phyloP scores from a whole-genome alignment of 2,329 filamentous ascomycete species.

The Alternaria burnsii region DNA sequence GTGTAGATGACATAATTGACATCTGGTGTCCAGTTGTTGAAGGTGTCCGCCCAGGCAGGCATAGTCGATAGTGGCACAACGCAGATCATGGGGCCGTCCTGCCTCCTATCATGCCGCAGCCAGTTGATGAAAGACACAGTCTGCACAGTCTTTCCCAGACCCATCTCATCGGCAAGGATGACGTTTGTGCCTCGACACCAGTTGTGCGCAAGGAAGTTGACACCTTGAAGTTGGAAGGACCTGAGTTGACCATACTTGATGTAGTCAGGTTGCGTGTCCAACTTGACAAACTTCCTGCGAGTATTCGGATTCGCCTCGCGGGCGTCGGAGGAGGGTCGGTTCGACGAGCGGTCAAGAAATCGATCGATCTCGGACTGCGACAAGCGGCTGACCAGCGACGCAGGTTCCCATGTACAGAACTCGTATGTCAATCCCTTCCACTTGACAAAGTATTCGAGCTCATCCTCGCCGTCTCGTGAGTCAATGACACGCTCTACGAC shows the following conservation, averaged over 20 bases:
- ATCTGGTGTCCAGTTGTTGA: constrained; percentile 95
- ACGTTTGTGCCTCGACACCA: constrained; percentile 96
- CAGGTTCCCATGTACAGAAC: constrained; percentile 91
- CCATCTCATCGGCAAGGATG: constrained; percentile 98
- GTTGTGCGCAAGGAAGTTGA: constrained; percentile 96
- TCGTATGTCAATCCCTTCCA: constrained; percentile 97
- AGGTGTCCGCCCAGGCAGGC: constrained; percentile 97
- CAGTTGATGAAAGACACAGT: constrained; percentile 97
- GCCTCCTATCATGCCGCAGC: constrained; percentile 86
- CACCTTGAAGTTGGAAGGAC: constrained; percentile 89
- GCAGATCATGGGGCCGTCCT: constrained; percentile 95
- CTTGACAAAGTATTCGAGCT: constrained; percentile 90
- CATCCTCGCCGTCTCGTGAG: constrained; percentile 78
- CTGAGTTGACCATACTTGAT: constrained; percentile 85
- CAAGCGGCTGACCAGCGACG: constrained; percentile 75
- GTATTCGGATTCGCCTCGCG: constrained; percentile 79
- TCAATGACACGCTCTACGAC: constrained; percentile 94
- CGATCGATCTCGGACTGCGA: constrained; percentile 92
- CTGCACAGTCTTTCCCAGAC: constrained; percentile 96
- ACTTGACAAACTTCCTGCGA: constrained; percentile 61
- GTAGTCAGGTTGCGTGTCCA: constrained; percentile 85
- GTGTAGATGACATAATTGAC: constrained; percentile 97
- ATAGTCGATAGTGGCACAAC: constrained; percentile 98
- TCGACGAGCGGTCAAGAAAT: constrained; percentile 82
- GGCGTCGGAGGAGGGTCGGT: constrained; percentile 81